A percentile compares a stretch with the other conserved stretches of the same genome.
These are phyloP conservation scores for Leishmania gerbilli DNA, from an alignment of 208 protist genomes.

Conservation along the genomic window DNA sequence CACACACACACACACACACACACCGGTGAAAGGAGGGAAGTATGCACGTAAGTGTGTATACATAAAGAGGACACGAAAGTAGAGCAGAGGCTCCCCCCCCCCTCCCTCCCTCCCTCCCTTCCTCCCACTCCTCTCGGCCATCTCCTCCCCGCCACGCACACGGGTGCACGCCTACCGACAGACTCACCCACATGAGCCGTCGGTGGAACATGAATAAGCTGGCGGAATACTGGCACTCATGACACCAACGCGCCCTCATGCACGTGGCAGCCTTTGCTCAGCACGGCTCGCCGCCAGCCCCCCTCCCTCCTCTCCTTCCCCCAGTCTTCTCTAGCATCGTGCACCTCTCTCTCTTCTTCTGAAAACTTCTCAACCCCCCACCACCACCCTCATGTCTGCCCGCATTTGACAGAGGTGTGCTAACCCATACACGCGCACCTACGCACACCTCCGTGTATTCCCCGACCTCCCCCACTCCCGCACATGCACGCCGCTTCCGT, in stretches of 20 bases:
- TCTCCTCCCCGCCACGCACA: too few species aligned
- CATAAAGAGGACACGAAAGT: neutral
- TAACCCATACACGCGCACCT: neutral
- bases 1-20: too few species aligned
- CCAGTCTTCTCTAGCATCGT: neutral
- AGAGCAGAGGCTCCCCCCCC: too few species aligned
- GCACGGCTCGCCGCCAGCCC: neutral
- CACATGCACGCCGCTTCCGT: neutral
- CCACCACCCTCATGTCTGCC: neutral
- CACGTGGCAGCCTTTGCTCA: neutral
- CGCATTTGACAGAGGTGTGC: neutral
- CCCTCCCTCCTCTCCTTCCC: neutral
- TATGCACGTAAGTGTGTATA: neutral
- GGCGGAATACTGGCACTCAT: neutral
- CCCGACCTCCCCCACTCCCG: neutral
- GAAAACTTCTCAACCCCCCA: neutral
- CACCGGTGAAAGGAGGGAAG: too few species aligned
- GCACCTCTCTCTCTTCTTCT: neutral
- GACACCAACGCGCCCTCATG: neutral
- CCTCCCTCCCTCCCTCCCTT: too few species aligned
- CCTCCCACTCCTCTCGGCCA: neutral
- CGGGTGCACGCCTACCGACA: neutral
- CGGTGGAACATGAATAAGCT: neutral
- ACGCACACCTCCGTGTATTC: neutral
- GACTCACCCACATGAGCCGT: neutral